Base-by-base conservation (phyloP, 1,139 yeast species). In the Eremothecium cymbalariae region DNA sequence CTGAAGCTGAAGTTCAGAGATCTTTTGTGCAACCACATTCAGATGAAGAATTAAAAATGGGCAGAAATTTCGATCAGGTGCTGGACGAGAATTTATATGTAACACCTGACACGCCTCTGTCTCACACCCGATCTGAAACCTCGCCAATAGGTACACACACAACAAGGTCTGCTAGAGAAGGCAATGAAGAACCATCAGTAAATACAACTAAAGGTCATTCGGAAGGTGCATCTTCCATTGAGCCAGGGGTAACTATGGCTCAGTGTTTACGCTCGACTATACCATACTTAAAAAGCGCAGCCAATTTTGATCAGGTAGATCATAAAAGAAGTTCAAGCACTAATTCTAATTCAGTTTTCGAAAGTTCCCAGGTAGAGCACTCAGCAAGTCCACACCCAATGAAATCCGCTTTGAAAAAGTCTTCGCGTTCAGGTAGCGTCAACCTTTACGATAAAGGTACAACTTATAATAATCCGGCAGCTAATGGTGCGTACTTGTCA, bases 341-440 rank as follows among this genome's bases (percentile, higher is more conserved):
- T 15, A n/a, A n/a, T n/a, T n/a, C n/a, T n/a, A n/a, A n/a, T 1
- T 44, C 62, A n/a, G n/a, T n/a, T n/a, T n/a, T n/a, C n/a, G n/a
- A n/a, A n/a, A n/a, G n/a, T n/a, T n/a, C n/a, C n/a, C n/a, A n/a
- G n/a, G n/a, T n/a, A n/a, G n/a, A n/a, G n/a, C n/a, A n/a, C n/a
- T n/a, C n/a, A n/a, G n/a, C n/a, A 8, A 8, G 22, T 19, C 22
- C 22, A 19, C 8, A 8, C 17, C 77, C 79, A 25, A 71, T 72
- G 43, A 78, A 77, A 50, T 77, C 86, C 1, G 86, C 82, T 2
- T 63, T 79, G 65, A 79, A 79, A 52, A 71, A 45, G 9, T 50
- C 60, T 14, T 58, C 65, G 39, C 39, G 6, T 25, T 38, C 8
- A 32, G 44, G n/a, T 36, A 34, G 7, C 18, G 44, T 2, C 37